Evolutionary conservation across 352 stramenopile species (phyloP).

Genomic region (Pythium volutum): DNA sequence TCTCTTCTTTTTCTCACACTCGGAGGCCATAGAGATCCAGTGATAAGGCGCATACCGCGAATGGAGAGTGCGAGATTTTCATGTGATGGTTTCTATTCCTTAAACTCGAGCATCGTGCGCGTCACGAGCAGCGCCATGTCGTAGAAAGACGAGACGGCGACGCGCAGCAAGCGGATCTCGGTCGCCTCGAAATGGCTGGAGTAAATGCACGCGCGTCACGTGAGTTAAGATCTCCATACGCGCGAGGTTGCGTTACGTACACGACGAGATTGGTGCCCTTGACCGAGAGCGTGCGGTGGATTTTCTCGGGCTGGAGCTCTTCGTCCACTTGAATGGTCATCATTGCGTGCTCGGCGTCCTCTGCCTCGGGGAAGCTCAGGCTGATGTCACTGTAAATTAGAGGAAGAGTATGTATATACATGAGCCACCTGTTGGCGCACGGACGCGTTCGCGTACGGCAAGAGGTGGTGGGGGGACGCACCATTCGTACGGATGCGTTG

Average conservation of each 20-base stretch:
- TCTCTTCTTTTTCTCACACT: neutral
- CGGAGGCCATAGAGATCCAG: neutral
- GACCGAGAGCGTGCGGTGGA: slow-evolving; percentile 65
- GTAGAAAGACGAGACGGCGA: slow-evolving; percentile 85
- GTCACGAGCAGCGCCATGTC: slow-evolving; percentile 77
- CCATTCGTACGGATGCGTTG: slow-evolving; percentile 78
- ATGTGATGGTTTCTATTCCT: slow-evolving; percentile 47
- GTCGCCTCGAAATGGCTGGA: slow-evolving; percentile 76
- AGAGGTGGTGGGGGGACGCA: slow-evolving; percentile 25
- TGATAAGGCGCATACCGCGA: neutral
- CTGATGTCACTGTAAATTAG: slow-evolving; percentile 44
- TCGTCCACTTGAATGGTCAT: slow-evolving; percentile 85
- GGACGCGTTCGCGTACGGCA: neutral
- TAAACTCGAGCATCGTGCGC: slow-evolving; percentile 83
- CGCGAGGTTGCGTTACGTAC: slow-evolving; percentile 35
- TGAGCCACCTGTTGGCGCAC: neutral
- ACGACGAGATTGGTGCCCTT: slow-evolving; percentile 59
- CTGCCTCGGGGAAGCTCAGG: slow-evolving; percentile 58
- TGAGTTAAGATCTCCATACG: neutral
- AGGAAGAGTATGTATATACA: neutral
- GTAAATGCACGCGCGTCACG: neutral
- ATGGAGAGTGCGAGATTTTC: neutral
- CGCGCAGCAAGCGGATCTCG: slow-evolving; percentile 80
- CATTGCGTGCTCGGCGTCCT: slow-evolving; percentile 67
- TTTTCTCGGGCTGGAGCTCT: slow-evolving; percentile 86